Conservation (phyloP, 345 rosid species). For the Raphanus raphanistrum region DNA sequence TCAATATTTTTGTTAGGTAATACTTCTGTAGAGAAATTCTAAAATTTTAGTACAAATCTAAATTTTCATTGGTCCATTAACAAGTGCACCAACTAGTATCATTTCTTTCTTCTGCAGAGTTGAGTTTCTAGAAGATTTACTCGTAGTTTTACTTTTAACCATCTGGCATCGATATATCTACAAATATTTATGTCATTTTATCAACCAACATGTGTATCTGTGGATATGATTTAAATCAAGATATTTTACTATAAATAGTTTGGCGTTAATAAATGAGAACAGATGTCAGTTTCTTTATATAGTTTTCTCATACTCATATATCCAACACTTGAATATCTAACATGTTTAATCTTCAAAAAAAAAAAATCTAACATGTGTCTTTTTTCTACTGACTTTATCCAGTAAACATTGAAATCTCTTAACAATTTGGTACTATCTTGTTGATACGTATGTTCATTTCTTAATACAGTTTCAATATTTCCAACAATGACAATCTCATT, state of each 20-base stretch:
- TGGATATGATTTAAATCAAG: not conserved
- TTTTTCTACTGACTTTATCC: not conserved
- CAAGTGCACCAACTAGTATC: not conserved
- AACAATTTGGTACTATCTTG: not conserved
- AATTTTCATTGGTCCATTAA: not conserved
- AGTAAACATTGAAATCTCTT: not conserved
- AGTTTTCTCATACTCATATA: not conserved
- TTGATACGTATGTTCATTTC: not conserved
- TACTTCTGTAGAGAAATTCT: not conserved
- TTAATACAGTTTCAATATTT: not conserved
- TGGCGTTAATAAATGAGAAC: not conserved
- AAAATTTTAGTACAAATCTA: not conserved
- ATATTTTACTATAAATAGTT: not conserved
- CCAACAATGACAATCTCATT: not conserved
- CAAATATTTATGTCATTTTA: not conserved
- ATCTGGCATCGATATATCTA: slow-evolving; percentile 4
- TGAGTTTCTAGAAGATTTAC: not conserved
- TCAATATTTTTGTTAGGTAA: not conserved
- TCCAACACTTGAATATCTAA: not conserved
- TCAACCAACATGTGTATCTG: not conserved
- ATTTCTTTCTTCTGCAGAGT: not conserved
- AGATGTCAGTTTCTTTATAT: not conserved
- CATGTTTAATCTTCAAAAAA: not conserved
- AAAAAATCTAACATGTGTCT: not conserved
- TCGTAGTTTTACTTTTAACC: not conserved